Percentiles rank a stretch among this genome's conserved stretches.
Evolutionary conservation across 768 basidiomycete species (phyloP).

Genomic region (Chiua virens): DNA sequence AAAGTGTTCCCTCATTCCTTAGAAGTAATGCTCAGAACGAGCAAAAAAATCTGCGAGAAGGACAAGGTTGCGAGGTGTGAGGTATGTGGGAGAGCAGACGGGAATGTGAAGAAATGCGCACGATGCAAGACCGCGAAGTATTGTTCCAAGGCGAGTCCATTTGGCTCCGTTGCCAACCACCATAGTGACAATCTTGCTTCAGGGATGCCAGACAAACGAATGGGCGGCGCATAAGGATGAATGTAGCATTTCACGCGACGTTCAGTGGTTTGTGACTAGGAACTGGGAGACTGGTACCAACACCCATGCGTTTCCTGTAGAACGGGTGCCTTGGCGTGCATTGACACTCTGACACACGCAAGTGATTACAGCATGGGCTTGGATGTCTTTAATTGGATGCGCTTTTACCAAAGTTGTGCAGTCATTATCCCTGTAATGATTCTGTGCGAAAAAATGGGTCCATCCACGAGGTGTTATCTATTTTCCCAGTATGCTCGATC

Average conservation of each 20-base stretch:
- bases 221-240: slow-evolving; percentile 25
- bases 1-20: slow-evolving; percentile 29
- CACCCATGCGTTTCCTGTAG: slow-evolving; percentile 21
- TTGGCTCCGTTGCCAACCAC: neutral
- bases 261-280: slow-evolving; percentile 31
- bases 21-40: slow-evolving; percentile 26
- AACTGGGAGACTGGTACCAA: slow-evolving; percentile 23
- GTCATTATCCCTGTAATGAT: neutral
- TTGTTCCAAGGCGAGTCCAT: slow-evolving; percentile 28
- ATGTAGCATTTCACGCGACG: slow-evolving; percentile 25
- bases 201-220: slow-evolving; percentile 24
- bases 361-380: slow-evolving; percentile 7
- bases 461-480: slow-evolving; percentile 1
- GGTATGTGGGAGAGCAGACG: slow-evolving; percentile 18
- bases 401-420: neutral
- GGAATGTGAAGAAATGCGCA: slow-evolving; percentile 23
- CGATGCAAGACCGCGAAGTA: slow-evolving; percentile 30
- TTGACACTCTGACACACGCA: neutral
- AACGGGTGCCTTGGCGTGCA: slow-evolving; percentile 15
- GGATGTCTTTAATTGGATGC: neutral
- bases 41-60: slow-evolving; percentile 20
- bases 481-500: slow-evolving; percentile 1
- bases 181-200: slow-evolving; percentile 3
- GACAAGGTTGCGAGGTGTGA: slow-evolving; percentile 22
- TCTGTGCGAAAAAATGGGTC: neutral